These are phyloP conservation scores for Pyrus betulifolia DNA, from an alignment of 306 rosid genomes.

Conservation along the genomic window DNA sequence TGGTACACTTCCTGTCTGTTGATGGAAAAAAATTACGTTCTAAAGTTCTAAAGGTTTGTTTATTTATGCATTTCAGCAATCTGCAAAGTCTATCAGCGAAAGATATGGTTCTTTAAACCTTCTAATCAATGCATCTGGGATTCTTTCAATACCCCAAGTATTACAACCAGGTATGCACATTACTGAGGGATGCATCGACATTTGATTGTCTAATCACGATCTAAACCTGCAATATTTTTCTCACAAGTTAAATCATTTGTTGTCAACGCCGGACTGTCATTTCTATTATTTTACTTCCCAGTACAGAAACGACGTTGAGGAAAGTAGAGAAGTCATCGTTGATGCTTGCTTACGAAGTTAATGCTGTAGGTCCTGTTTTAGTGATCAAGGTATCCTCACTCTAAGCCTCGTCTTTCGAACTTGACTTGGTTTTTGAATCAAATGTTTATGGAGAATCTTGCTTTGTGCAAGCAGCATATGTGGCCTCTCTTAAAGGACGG, in stretches of 20 bases:
- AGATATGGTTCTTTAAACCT: slow-evolving; percentile 75
- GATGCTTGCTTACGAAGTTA: slow-evolving; percentile 74
- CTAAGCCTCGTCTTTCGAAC: not conserved
- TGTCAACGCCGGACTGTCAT: slow-evolving; percentile 6
- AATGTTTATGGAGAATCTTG: not conserved
- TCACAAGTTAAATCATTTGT: not conserved
- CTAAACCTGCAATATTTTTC: not conserved
- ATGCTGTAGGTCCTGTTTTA: slow-evolving; percentile 85
- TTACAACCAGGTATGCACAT: slow-evolving; percentile 68
- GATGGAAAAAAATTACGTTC: not conserved
- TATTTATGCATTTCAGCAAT: slow-evolving; percentile 48
- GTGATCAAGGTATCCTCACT: slow-evolving; percentile 71
- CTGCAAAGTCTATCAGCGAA: slow-evolving; percentile 59
- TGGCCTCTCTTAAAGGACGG: slow-evolving; percentile 90
- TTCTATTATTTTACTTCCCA: slow-evolving; percentile 18
- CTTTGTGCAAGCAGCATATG: slow-evolving; percentile 59
- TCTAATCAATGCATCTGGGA: slow-evolving; percentile 84
- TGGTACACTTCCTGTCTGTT: too few relatives aligned
- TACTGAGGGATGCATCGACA: not conserved
- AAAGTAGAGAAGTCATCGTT: slow-evolving; percentile 79
- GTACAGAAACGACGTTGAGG: slow-evolving; percentile 80
- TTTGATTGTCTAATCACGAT: not conserved
- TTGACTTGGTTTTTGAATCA: not conserved
- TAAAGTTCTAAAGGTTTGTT: not conserved
- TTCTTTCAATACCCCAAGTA: slow-evolving; percentile 71